A percentile compares a stretch with the other conserved stretches of the same genome.
Conservation (phyloP, 768 basidiomycete species). For the Phanerochaete sordida region DNA sequence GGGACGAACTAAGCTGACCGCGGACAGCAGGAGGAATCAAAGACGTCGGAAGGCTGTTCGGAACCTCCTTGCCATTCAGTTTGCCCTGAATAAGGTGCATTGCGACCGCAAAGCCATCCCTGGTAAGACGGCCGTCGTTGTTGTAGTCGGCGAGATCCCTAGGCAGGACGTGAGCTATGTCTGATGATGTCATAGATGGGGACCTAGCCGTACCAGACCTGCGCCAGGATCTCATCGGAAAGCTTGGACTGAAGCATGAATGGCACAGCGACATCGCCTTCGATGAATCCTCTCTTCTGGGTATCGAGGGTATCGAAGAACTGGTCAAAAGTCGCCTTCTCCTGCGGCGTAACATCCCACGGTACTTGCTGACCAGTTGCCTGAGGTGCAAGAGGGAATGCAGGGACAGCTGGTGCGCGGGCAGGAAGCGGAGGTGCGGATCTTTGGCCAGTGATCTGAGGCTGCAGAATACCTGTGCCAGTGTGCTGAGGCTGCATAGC, state of each 20-base stretch:
- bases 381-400: constrained; percentile 13
- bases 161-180: constrained; percentile 3
- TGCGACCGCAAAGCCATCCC: constrained; percentile 94
- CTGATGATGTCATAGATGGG: neutral
- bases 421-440: constrained; percentile 25
- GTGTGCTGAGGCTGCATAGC: constrained; percentile 61
- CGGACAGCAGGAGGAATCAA: constrained; percentile 86
- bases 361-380: constrained; percentile 21
- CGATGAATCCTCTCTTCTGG: constrained; percentile 73
- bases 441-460: constrained; percentile 44
- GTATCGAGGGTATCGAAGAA: constrained; percentile 84
- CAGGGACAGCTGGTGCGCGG: constrained; percentile 15
- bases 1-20: constrained; percentile 16
- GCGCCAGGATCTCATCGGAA: constrained; percentile 79
- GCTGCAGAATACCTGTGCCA: constrained; percentile 51
- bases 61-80: constrained; percentile 75
- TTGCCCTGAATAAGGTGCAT: constrained; percentile 90
- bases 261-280: constrained; percentile 91
- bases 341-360: constrained; percentile 84
- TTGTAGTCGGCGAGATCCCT: constrained; percentile 95
- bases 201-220: constrained; percentile 75
- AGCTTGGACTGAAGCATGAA: constrained; percentile 93
- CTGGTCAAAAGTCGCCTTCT: constrained; percentile 74
- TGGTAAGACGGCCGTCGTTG: constrained; percentile 80
- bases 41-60: constrained; percentile 61